Evolutionary conservation across 306 rosid genomes (phyloP).

Genomic region (Prunus armeniaca): DNA sequence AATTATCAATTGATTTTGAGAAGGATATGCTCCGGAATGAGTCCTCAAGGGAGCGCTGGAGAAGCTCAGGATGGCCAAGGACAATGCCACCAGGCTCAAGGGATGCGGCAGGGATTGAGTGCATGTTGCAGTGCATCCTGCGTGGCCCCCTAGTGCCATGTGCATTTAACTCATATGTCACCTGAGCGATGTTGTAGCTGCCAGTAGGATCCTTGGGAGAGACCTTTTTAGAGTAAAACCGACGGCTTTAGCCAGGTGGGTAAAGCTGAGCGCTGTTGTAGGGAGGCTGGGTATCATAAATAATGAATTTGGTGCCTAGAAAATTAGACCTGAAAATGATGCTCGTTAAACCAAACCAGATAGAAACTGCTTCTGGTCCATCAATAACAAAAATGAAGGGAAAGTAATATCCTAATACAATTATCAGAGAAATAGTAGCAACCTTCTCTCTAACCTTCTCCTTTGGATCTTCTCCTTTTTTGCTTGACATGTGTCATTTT

Average conservation of each 20-base stretch:
- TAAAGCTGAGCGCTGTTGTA: slow-evolving; percentile 53
- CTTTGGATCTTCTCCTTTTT: no score
- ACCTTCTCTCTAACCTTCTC: no score
- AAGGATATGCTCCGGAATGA: slow-evolving; percentile 84
- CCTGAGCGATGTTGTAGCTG: slow-evolving; percentile 72
- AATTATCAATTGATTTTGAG: slow-evolving; percentile 64
- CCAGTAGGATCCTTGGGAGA: slow-evolving; percentile 89
- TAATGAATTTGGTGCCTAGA: slow-evolving; percentile 88
- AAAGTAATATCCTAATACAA: background rate
- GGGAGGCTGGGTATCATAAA: slow-evolving; percentile 88
- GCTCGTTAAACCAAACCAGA: background rate
- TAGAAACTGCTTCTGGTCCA: background rate
- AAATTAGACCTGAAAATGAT: slow-evolving; percentile 73
- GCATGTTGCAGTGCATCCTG: slow-evolving; percentile 79
- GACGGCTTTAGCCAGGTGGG: slow-evolving; percentile 73
- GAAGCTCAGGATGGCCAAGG: slow-evolving; percentile 79
- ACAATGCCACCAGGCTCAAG: slow-evolving; percentile 69
- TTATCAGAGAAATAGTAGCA: no score
- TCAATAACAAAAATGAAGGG: background rate
- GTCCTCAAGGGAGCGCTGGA: slow-evolving; percentile 68
- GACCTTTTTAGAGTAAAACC: slow-evolving; percentile 76
- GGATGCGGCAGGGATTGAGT: slow-evolving; percentile 65
- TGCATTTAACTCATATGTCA: slow-evolving; percentile 66
- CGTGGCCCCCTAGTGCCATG: slow-evolving; percentile 89
- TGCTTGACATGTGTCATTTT: no score